phyloP scores from a whole-genome alignment of 2,329 filamentous ascomycete genomes.

The Neoscytalidium dimidiatum region DNA sequence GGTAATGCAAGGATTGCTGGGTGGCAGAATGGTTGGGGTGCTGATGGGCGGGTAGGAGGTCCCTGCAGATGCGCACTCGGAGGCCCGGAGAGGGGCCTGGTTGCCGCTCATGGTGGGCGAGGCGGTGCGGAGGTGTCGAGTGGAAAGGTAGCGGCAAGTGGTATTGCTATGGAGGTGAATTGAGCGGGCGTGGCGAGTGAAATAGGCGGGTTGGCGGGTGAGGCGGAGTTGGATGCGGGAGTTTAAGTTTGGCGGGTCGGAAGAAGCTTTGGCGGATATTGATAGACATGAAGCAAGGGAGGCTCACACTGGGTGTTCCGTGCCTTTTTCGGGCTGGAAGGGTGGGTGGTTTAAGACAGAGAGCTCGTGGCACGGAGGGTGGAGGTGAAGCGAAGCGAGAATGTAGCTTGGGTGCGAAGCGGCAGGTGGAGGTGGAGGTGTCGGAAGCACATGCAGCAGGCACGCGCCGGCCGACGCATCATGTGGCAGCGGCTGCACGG shows the following conservation, averaged over 20 bases:
- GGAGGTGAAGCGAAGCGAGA: not conserved
- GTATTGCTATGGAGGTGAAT: not conserved
- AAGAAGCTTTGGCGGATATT: not conserved
- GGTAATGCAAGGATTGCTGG: constrained; percentile 2
- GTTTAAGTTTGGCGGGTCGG: not conserved
- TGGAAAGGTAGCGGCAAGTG: not conserved
- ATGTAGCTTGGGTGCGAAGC: not conserved
- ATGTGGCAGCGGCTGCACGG: constrained; percentile 1
- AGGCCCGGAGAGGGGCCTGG: constrained; percentile 7
- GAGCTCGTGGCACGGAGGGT: not conserved
- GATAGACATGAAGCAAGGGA: constrained; percentile 4
- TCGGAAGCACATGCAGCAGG: not conserved
- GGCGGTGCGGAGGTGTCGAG: not conserved
- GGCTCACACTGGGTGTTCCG: too few relatives aligned
- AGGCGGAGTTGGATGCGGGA: not conserved
- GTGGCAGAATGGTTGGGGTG: constrained; percentile 3
- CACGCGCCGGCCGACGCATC: not conserved
- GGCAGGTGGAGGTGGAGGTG: not conserved
- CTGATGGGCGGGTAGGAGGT: constrained; percentile 11
- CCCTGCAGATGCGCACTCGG: constrained; percentile 4
- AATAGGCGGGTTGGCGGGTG: not conserved
- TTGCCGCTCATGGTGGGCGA: not conserved
- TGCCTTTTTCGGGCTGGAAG: not conserved
- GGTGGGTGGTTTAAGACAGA: not conserved
- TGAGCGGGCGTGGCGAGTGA: not conserved